Base-by-base conservation (phyloP, 1,139 yeast genomes). In the Saccharomycopsis crataegensis region DNA sequence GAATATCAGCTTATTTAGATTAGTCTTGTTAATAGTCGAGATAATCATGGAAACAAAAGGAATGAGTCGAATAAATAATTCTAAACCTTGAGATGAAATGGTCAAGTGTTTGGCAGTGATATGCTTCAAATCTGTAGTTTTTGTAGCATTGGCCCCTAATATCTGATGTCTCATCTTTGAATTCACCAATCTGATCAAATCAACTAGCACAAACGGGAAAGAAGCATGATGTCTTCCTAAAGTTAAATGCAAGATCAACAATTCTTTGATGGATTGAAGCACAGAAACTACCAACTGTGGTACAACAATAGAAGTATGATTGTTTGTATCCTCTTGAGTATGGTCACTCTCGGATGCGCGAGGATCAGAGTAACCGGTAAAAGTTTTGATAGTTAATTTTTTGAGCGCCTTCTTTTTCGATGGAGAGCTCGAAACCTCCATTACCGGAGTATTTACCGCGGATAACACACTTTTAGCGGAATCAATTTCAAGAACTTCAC, bases 41-140 rank as follows among this genome's bases (percentile, higher is more conserved):
- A 68, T 64, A 42, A 67, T 62, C 14, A 61, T 60, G 38, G 65
- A 61, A 11, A 74, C 58, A 53, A 65, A 66, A 1, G 77, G 75
- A 3, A 72, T 58, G 36, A 77, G 59, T 1, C 62, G 59, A 8
- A 68, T 71, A 59, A 69, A 67, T 60, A 71, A 74, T 67, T 69
- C 78, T 68, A 69, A 75, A 62, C 67, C 78, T 66, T 86, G 90
- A 2, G 84, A 79, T 44, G 88, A 80, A 43, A 86, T 71, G 0
- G 91, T 86, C 55, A 86, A 67, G 64, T 86, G 89, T 60, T 82
- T 83, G 1, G 91, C 85, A 5, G 89, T 83, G 49, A 86, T 86
- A 62, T 85, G 90, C 60, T 79, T 82, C 54, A 86, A 70, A 0
- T 89, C 90, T 0, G 91, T 89, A 0, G 89, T 79, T 58, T 82